A percentile compares a stretch with the other conserved stretches of the same genome.
Conservation (phyloP, 2,329 filamentous ascomycete genomes). For the Xylariaceae sp. region DNA sequence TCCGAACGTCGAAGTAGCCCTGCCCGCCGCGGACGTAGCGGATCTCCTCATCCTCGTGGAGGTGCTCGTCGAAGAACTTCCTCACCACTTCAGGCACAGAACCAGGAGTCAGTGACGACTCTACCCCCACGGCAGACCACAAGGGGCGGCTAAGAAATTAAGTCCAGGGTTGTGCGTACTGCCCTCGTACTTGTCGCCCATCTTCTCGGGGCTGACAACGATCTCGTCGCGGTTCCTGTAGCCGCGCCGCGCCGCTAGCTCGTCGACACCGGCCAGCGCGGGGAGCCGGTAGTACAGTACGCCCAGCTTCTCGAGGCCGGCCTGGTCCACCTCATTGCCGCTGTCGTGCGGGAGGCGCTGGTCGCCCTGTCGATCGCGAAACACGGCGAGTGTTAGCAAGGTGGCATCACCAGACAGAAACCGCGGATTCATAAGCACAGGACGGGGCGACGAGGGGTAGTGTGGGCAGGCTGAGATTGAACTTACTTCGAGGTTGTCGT, state of each 20-base stretch:
- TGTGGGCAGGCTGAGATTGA: too few relatives aligned
- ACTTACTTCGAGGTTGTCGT: constrained; percentile 11
- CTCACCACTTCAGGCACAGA: too few relatives aligned
- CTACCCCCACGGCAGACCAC: too few relatives aligned
- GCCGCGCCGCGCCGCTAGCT: constrained; percentile 63
- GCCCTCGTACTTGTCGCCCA: constrained; percentile 82
- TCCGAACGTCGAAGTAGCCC: constrained; percentile 90
- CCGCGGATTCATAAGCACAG: too few relatives aligned
- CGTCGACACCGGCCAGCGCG: constrained; percentile 59
- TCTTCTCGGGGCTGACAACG: constrained; percentile 73
- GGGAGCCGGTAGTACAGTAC: constrained; percentile 70
- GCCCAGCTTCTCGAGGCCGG: constrained; percentile 65
- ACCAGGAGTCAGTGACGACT: too few relatives aligned
- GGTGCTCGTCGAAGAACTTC: constrained; percentile 87
- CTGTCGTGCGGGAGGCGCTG: constrained; percentile 89
- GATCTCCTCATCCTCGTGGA: constrained; percentile 99
- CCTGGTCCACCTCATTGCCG: constrained; percentile 56
- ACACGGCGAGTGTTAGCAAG: constrained; percentile 5
- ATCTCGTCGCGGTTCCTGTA: constrained; percentile 97
- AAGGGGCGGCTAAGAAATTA: too few relatives aligned
- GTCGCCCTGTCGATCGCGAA: too few relatives aligned
- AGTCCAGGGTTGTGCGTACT: too few relatives aligned
- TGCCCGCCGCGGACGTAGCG: constrained; percentile 82
- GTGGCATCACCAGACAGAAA: too few relatives aligned
- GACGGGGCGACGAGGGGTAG: too few relatives aligned